phyloP scores from a whole-genome alignment of 108 stramenopile genomes.

The Fistulifera solaris region DNA sequence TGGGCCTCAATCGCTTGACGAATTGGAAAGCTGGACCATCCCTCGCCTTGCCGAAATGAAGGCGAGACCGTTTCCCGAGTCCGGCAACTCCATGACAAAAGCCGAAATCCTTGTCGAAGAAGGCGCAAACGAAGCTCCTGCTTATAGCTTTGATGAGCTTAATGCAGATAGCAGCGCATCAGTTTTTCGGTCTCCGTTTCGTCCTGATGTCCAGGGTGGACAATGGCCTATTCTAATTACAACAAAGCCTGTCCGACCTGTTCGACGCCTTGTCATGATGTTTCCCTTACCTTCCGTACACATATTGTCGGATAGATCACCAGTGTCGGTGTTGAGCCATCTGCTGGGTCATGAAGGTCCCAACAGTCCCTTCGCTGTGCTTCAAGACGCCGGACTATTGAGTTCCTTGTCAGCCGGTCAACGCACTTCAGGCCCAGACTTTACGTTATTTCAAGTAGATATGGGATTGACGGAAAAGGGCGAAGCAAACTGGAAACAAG shows the following conservation, averaged over 20 bases:
- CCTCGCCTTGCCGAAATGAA: conserved; percentile 52
- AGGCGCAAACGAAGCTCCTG: conserved; percentile 60
- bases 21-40: conserved; percentile 62
- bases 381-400: conserved; percentile 58
- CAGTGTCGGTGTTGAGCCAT: conserved; percentile 45
- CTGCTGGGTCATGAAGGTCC: conserved; percentile 77
- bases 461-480: conserved; percentile 66
- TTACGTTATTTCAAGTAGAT: conserved; percentile 51
- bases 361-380: conserved; percentile 54
- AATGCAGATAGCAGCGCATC: conserved; percentile 11
- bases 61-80: conserved; percentile 2
- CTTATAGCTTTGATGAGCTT: conserved; percentile 25
- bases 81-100: conserved; percentile 10
- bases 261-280: conserved; percentile 50
- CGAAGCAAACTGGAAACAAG: conserved; percentile 62
- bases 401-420: conserved; percentile 48
- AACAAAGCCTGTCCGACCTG: conserved; percentile 49
- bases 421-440: conserved; percentile 53
- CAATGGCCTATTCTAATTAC: conserved; percentile 62
- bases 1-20: conserved; percentile 70
- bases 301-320: conserved; percentile 47
- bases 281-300: conserved; percentile 52
- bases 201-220: conserved; percentile 18
- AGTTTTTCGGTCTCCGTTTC: conserved; percentile 18
- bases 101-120: conserved; percentile 42